Base-by-base conservation (phyloP, 305 asterid genomes). In the Andrographis paniculata region DNA sequence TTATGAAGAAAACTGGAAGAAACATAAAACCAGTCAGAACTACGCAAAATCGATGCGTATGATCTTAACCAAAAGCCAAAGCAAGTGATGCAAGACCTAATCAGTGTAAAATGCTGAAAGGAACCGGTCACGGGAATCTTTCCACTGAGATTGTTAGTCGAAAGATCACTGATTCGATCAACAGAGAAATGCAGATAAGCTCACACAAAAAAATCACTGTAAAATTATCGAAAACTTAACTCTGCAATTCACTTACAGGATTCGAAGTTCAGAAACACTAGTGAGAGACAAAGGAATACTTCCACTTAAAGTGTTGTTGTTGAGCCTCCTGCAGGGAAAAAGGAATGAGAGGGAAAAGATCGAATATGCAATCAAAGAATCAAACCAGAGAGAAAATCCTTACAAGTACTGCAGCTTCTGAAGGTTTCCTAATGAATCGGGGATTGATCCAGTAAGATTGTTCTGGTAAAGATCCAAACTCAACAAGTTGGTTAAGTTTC, bases 101-200 rank as follows among this genome's bases (percentile, higher is more conserved):
- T 69, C 41, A 80, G 81, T 56, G 84, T 75, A 41, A 79, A 79
- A 22, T 70, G 65, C 45, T 68, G 62, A 67, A 79, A 79, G 72
- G 84, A 79, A 27, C 88, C 88, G 53, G 70, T 72, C 31, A 62
- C 60, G 18, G 88, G 88, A 55, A 61, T 63, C 49, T 15, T 21
- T 22, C 88, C 88, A 2, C 53, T 53, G 46, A 79, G 53, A 0
- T 21, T 5, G 58, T 79, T 79, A 58, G 45, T 72, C 31, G 88
- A 79, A 54, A 75, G 77, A 79, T 79, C 84, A 17, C 88, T 79
- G 70, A 64, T 56, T 28, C 18, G 1, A 45, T 30, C 45, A 20
- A n/a, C n/a, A n/a, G n/a, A 42, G 40, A 20, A 58, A 63, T 28
- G 24, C 28, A 21, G 15, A 37, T 72, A 40, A 61, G 56, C 42